phyloP scores from a whole-genome alignment of 2,329 filamentous ascomycete genomes.

The Ophiostoma novo-ulmi region DNA sequence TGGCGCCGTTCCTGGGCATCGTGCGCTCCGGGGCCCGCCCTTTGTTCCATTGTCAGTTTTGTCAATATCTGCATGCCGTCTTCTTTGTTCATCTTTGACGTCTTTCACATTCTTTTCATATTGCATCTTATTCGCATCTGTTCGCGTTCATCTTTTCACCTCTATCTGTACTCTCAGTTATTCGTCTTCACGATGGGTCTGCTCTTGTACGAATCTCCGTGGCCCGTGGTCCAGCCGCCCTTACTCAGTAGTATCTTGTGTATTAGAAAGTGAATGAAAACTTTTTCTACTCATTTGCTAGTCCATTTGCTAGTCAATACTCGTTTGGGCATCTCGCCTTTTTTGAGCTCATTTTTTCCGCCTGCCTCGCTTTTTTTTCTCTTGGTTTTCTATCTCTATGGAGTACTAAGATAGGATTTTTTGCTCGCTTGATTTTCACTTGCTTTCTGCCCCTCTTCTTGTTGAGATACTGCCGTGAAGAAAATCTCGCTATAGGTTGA shows the following conservation, averaged over 20 bases:
- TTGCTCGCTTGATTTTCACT: no score
- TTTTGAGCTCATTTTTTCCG: no score
- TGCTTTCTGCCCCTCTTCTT: not conserved
- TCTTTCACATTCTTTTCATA: not conserved
- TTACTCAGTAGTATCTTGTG: not conserved
- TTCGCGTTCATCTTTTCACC: no score
- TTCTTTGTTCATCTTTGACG: not conserved
- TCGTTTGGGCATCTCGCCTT: conserved; percentile 3
- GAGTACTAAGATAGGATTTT: no score
- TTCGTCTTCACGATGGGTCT: conserved; percentile 1
- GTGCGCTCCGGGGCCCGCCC: not conserved
- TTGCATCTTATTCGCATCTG: no score
- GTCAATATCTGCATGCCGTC: not conserved
- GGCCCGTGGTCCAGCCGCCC: not conserved
- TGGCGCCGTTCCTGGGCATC: not conserved
- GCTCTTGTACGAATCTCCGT: not conserved
- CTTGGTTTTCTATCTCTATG: not conserved
- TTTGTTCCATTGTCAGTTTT: not conserved
- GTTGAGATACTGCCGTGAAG: not conserved
- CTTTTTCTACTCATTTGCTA: not conserved
- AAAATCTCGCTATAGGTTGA: not conserved
- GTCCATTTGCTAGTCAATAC: not conserved
- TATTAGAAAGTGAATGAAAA: not conserved
- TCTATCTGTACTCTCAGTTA: not conserved
- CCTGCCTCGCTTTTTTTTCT: not conserved